Evolutionary conservation across 345 rosid species (phyloP), one percentile per base, ranked within the genome.

Genomic region (Aquilaria malaccensis): DNA sequence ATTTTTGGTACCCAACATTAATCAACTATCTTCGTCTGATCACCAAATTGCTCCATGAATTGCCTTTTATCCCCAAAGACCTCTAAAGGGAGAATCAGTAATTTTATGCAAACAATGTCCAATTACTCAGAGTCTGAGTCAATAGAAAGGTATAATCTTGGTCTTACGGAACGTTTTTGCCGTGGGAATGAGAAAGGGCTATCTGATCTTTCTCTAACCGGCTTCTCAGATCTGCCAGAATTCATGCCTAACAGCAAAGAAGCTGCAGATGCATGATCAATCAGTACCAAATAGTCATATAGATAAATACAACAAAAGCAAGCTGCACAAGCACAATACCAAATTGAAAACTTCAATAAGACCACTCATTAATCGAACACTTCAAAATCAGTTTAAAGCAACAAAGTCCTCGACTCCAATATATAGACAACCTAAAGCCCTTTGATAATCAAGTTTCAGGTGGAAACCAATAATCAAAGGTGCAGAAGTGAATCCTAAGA

Each of bases 111-210:
- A 65, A 59, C 29, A 61, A 29, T 55, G 59, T 59, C 41, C 70
- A 67, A 73, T 37, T 63, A 91, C 59, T 88, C 94, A 3, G 98
- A 73, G 66, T 88, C 96, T 7, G 87, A 83, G 75, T 83, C 88
- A 60, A 88, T 90, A 52, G 97, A 88, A 63, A 90, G 82, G 75
- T 72, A 82, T 67, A 81, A 57, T 62, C 96, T 82, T 9, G 75
- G 93, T 73, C 93, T 83, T 46, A 85, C 95, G 52, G 97, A 83
- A 61, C 99, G 97, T 77, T 90, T 90, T 77, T 80, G 87, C 14
- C 87, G 91, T 48, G 93, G 96, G 73, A 88, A 81, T 62, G 82
- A 73, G 80, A 86, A 85, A 22, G 87, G 85, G 52, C 84, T 76
- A 37, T 85, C 91, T 22, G 89, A 77, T 80, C 91, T 86, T 71